Conservation (phyloP, 768 basidiomycete species). For the Coprinopsis cinerea region DNA sequence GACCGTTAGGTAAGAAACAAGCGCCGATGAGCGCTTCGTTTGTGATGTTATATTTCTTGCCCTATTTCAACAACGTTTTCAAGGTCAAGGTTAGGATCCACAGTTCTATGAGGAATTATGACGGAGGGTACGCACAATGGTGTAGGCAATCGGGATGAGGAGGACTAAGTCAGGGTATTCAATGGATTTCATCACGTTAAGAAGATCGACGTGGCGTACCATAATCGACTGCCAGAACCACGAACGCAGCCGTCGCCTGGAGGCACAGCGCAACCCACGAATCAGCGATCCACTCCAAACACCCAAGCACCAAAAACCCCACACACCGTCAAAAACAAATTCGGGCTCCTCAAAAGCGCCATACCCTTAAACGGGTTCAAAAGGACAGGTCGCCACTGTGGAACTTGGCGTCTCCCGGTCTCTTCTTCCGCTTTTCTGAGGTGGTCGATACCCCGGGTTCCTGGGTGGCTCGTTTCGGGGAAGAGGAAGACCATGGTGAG, state of each 20-base stretch:
- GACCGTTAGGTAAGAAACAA: conserved; percentile 53
- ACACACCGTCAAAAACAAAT: conserved; percentile 43
- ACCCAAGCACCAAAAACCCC: neutral
- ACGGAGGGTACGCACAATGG: conserved; percentile 42
- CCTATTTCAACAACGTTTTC: conserved; percentile 31
- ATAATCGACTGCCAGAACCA: conserved; percentile 29
- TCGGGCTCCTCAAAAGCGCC: conserved; percentile 46
- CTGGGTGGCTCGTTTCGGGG: conserved; percentile 66
- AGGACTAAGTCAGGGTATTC: conserved; percentile 27
- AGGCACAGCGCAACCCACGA: neutral
- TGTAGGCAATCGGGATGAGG: conserved; percentile 58
- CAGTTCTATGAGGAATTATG: neutral
- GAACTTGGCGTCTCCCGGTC: conserved; percentile 8
- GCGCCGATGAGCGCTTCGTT: conserved; percentile 55
- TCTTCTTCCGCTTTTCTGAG: too few species aligned
- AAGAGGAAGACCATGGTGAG: conserved; percentile 38
- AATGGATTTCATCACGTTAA: neutral
- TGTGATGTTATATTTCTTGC: conserved; percentile 45
- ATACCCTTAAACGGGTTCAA: conserved; percentile 52
- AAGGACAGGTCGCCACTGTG: conserved; percentile 26
- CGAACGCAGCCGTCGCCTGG: conserved; percentile 18
- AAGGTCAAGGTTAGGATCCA: neutral
- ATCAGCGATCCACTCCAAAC: conserved; percentile 7
- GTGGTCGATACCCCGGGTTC: conserved; percentile 48
- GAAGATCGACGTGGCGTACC: conserved; percentile 19